Base-by-base conservation (phyloP, 768 basidiomycete genomes). In the Cubamyces lactineus region DNA sequence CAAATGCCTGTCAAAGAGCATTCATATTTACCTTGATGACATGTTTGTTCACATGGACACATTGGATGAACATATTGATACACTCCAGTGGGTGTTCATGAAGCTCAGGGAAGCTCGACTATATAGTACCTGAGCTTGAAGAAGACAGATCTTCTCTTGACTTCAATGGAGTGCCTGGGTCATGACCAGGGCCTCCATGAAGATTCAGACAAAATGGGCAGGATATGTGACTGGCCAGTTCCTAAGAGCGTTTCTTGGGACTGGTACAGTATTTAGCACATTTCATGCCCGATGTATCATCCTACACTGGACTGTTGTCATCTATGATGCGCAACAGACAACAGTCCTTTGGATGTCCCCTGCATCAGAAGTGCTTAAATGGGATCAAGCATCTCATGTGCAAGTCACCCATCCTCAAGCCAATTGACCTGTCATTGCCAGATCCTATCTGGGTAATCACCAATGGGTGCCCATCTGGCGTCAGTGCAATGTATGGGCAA, bases 1-100 rank as follows among this genome's bases (percentile, higher is more conserved):
- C 0, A 72, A 78, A 0, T 51, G 66, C 17, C 75, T 83, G 3
- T 77, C 79, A 0, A 23, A 43, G 9, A 80, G 77, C 58, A 30
- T 82, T 8, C 75, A 82, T 48, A 72, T 78, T 3, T 82, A 81
- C 57, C 64, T 82, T 0, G 80, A 83, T 57, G 77, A 82, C 63
- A 74, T 82, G 3, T 76, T 81, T 46, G 67, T 81, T 0, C 80
- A 63, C 61, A 76, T 74, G 0, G 60, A 76, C 16, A 66, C 72
- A 0, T 62, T 78, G 2, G 74, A 75, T 19, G 79, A 80, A 0
- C 80, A 82, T 50, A 67, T 74, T 34, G 17, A 66, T 13, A 72
- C 79, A 62, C 63, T 82, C 0, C 39, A 57, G 1, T 39, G 70
- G 1, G 71, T 80, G 2, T 73, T 81, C 45, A 63, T 71, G 0